Conservation (phyloP, 768 basidiomycete genomes). For the Tylopilus sp. region DNA sequence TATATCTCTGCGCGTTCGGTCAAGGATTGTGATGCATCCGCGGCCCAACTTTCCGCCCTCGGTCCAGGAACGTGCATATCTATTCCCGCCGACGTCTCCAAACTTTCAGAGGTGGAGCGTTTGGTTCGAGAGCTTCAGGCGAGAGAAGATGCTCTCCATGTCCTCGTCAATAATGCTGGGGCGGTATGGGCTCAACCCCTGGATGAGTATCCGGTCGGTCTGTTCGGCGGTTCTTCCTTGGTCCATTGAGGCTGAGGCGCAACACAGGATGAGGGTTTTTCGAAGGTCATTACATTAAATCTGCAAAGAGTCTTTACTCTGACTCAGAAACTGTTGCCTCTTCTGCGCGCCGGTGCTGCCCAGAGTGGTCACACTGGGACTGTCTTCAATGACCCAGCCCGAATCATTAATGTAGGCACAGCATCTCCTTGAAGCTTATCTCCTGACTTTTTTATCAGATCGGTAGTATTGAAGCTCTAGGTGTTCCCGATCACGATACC, state of each 20-base stretch:
- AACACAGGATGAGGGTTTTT: constrained; percentile 50
- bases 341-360: constrained; percentile 46
- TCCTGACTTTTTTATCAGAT: constrained; percentile 38
- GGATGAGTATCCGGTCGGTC: constrained; percentile 43
- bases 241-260: neutral
- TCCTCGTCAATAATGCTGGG: constrained; percentile 65
- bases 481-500: constrained; percentile 54
- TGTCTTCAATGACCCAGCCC: constrained; percentile 45
- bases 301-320: constrained; percentile 62
- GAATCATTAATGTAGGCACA: constrained; percentile 54
- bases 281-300: constrained; percentile 60
- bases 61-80: constrained; percentile 55
- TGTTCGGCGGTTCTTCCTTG: neutral
- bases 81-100: constrained; percentile 53
- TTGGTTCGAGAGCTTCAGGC: constrained; percentile 48
- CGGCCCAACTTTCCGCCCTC: constrained; percentile 46
- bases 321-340: constrained; percentile 56
- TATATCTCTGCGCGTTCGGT: constrained; percentile 62
- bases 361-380: constrained; percentile 36
- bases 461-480: constrained; percentile 57
- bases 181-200: constrained; percentile 51
- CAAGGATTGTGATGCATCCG: constrained; percentile 49
- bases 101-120: constrained; percentile 49
- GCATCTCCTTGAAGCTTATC: neutral
- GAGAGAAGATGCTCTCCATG: constrained; percentile 52